A percentile compares a stretch with the other conserved stretches of the same genome.
phyloP scores from a whole-genome alignment of 306 rosid genomes.

The Glycine tomentella region DNA sequence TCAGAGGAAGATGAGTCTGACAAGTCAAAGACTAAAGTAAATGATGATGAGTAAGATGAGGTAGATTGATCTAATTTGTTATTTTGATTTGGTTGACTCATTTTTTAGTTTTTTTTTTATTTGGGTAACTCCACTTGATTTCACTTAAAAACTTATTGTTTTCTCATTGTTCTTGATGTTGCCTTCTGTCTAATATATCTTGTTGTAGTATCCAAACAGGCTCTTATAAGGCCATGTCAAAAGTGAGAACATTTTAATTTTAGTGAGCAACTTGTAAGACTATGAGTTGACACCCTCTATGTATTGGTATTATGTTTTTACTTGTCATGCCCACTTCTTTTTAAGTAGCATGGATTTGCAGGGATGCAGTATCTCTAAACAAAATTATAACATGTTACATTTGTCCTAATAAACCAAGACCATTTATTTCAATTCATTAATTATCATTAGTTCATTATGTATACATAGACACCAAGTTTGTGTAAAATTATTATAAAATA shows the following conservation, averaged over 20 bases:
- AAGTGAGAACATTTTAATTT: too few species aligned
- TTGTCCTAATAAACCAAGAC: not conserved
- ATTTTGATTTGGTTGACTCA: not conserved
- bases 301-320: not conserved
- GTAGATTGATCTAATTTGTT: constrained; percentile 36
- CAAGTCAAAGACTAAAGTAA: constrained; percentile 84
- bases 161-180: too few species aligned
- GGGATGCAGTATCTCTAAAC: not conserved
- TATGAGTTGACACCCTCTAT: not conserved
- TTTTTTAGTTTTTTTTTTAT: too few species aligned
- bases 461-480: too few species aligned
- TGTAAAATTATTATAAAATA: too few species aligned
- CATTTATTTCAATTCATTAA: not conserved
- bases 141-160: too few species aligned
- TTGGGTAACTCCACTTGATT: too few species aligned
- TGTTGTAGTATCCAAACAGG: too few species aligned
- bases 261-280: too few species aligned
- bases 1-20: constrained; percentile 84
- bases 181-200: too few species aligned
- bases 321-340: not conserved
- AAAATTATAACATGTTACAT: not conserved
- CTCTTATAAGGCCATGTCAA: too few species aligned
- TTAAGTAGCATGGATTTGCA: not conserved
- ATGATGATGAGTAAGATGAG: constrained; percentile 61
- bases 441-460: too few species aligned